Evolutionary conservation across 805 yeast genomes (phyloP), one percentile per base, ranked within the genome.

Genomic region (Kregervanrija pseudodelftensis): DNA sequence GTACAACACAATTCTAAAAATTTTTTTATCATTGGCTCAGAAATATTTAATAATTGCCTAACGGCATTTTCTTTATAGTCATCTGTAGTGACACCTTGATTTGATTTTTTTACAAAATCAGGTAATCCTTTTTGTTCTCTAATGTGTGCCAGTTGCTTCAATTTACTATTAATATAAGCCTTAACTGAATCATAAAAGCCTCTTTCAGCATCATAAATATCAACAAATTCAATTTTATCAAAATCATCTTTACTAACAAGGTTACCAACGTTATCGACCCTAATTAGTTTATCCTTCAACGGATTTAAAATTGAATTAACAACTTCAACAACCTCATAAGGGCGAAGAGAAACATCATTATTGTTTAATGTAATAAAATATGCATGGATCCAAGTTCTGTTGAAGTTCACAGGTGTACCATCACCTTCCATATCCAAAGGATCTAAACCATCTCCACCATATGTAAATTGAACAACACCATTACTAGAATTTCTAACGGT

Each of bases 351-450:
- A 30, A 55, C 53, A 13, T 77, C 88, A 0, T 66, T 47, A 40
- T 70, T 67, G 54, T 76, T 68, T 50, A 79, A 80, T 1, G 95
- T 85, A 45, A 87, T 69, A 65, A 85, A 83, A 55, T 66, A 73
- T 7, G 96, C 82, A 63, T 93, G 99, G 50, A 82, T 89, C 99
- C 99, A 93, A 17, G 95, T 87, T 60, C 97, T 80, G 45, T 72
- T 73, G 63, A 93, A 91, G 62, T 95, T 89, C 33, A 93, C 99
- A 0, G 99, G 99, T 56, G 73, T 79, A 1, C 98, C 96, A 65
- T 95, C 96, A 54, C 99, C 99, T 68, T 95, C 99, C 99, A 93
- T 93, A 66, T 91, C 97, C 60, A 87, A 74, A 3, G 99, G 99
- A 71, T 93, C 99, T 51, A 93, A 75, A 40, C 98, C 96, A 65